These are phyloP conservation scores for Trichoderma sp. DNA, from an alignment of 2,329 filamentous ascomycete species.

Conservation along the genomic window DNA sequence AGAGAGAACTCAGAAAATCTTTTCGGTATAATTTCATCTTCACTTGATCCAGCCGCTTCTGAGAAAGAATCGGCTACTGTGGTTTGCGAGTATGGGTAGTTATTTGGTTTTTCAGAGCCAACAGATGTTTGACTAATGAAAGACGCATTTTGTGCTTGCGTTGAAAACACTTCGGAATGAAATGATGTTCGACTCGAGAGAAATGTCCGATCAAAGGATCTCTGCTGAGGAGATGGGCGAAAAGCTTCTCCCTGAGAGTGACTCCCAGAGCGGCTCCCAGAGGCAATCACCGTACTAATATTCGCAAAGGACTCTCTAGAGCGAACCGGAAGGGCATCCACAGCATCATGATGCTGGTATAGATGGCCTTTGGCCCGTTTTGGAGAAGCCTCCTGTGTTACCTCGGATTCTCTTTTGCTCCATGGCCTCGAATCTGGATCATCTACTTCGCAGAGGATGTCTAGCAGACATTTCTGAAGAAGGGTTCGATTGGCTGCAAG, in stretches of 20 bases:
- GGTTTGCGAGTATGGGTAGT: conserved; percentile 18
- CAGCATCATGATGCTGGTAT: not conserved
- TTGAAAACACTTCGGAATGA: conserved; percentile 28
- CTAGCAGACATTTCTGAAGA: conserved; percentile 33
- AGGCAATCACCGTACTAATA: not conserved
- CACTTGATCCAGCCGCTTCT: not conserved
- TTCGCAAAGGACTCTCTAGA: conserved; percentile 6
- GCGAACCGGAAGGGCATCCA: conserved; percentile 27
- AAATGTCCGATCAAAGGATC: conserved; percentile 34
- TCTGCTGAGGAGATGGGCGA: not conserved
- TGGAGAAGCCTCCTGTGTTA: conserved; percentile 24
- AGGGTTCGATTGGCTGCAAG: conserved; percentile 28
- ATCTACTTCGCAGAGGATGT: conserved; percentile 24
- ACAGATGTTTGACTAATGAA: conserved; percentile 41
- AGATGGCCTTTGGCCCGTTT: conserved; percentile 21
- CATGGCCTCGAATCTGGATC: conserved; percentile 19
- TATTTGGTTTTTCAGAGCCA: conserved; percentile 13
- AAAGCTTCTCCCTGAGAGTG: not conserved
- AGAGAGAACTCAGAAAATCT: not conserved
- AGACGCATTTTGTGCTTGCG: conserved; percentile 28
- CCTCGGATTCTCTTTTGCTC: conserved; percentile 32
- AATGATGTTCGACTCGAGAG: conserved; percentile 13
- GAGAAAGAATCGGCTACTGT: conserved; percentile 27
- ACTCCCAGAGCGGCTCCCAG: not conserved
- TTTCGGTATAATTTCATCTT: not conserved